Evolutionary conservation across 305 asterid species (phyloP), one percentile per base, ranked within the genome.

Genomic region (Fraxinus sp.): DNA sequence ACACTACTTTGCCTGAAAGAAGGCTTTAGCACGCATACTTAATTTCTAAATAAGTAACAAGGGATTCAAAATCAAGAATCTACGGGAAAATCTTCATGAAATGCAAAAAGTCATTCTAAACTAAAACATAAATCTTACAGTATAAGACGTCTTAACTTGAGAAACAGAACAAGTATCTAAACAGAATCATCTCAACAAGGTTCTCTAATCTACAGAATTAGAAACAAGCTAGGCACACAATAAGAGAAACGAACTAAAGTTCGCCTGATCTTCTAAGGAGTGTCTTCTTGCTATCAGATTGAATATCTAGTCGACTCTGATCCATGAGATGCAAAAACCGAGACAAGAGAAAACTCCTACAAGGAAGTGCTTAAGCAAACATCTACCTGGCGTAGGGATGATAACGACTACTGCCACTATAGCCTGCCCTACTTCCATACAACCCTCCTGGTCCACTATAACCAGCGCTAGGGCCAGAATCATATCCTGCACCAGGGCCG

Each of bases 401-500:
- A 62, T 89, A 89, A 80, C 90, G 88, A 75, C 90, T 84, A 78
- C 88, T 74, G 68, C 90, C 90, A 82, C 89, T 82, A 87, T 87
- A 89, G 62, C 90, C 91, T 85, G 86, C 82, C 84, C 91, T 89
- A 85, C 87, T 83, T 78, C 90, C 91, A 83, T 89, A 87, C 49
- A 87, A 24, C 22, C 90, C 91, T 49, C 95, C 98, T 79, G 95
- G 88, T 77, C 89, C 94, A 52, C 93, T 92, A 88, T 88, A 91
- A 84, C 97, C 89, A 82, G 90, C 90, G 84, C 94, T 89, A 32
- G 96, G 93, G 85, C 97, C 98, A 66, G 98, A 87, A 20, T 91
- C 98, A 90, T 90, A 94, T 46, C 95, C 95, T 55, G 93, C 90
- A 86, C 95, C 95, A 44, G 93, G 74, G 76, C 95, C 97, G 28